Conservation (phyloP, 2,329 filamentous ascomycete species). For the Septoria petroselini region DNA sequence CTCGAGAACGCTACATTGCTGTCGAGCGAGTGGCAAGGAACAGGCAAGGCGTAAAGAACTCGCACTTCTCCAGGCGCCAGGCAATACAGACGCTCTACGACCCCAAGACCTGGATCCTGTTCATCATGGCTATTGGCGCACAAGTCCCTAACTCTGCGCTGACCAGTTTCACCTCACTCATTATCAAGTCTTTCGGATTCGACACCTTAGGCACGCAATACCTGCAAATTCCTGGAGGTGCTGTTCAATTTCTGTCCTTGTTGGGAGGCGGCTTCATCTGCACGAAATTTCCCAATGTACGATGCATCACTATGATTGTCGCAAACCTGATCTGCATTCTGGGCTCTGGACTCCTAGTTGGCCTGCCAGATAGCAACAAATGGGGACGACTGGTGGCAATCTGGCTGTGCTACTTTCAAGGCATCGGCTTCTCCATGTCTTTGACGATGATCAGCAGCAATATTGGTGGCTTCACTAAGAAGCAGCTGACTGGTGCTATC, state of each 20-base stretch:
- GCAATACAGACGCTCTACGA: constrained; percentile 51
- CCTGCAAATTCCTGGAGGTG: constrained; percentile 60
- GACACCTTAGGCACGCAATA: constrained; percentile 55
- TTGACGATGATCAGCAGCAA: constrained; percentile 55
- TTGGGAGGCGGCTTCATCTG: constrained; percentile 53
- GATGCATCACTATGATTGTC: constrained; percentile 56
- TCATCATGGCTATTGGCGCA: constrained; percentile 53
- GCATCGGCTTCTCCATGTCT: constrained; percentile 53
- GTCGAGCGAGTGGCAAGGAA: constrained; percentile 54
- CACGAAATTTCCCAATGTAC: constrained; percentile 52
- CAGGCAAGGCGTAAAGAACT: constrained; percentile 55
- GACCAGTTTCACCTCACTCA: constrained; percentile 53
- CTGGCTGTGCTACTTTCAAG: constrained; percentile 57
- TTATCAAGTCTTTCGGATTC: constrained; percentile 49
- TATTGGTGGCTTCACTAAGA: constrained; percentile 56
- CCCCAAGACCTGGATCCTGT: constrained; percentile 59
- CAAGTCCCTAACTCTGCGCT: constrained; percentile 58
- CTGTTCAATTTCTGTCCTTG: constrained; percentile 55
- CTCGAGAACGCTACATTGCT: constrained; percentile 36
- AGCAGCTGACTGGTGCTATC: constrained; percentile 50
- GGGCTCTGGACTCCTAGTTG: constrained; percentile 53
- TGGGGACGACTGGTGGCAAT: constrained; percentile 58
- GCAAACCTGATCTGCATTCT: constrained; percentile 57
- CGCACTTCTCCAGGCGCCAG: constrained; percentile 42
- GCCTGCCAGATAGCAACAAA: constrained; percentile 50